A percentile compares a stretch with the other conserved stretches of the same genome.
Evolutionary conservation across 345 rosid genomes (phyloP).

Genomic region (Zanthoxylum bungeanum): DNA sequence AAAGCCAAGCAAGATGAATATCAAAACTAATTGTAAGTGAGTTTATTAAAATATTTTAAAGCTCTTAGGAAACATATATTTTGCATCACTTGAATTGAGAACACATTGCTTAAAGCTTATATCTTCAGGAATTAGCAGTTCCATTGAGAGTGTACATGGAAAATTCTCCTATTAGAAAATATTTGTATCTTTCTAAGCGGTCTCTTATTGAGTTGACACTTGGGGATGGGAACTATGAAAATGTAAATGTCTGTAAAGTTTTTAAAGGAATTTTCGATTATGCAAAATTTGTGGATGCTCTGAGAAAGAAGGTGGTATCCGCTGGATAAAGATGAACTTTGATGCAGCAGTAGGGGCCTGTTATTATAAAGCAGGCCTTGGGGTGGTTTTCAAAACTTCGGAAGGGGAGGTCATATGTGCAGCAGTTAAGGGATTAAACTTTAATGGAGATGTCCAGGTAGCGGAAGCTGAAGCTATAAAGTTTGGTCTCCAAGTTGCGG

Average conservation of each 20-base stretch:
- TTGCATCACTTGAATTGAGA: not conserved
- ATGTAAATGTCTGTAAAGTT: conserved; percentile 35
- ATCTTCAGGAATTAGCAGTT: conserved; percentile 71
- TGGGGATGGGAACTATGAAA: conserved; percentile 94
- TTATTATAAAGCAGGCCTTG: no score
- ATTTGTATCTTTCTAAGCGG: conserved; percentile 82
- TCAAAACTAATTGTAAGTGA: no score
- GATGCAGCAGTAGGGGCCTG: no score
- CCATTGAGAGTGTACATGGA: conserved; percentile 68
- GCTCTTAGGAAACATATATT: no score
- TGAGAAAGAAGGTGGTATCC: conserved; percentile 77
- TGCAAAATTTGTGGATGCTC: conserved; percentile 43
- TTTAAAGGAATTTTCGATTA: not conserved
- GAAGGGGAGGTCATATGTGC: no score
- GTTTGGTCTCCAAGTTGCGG: no score
- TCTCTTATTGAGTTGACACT: conserved; percentile 90
- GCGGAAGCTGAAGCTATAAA: no score
- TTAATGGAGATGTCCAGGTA: no score
- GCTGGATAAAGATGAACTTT: conserved; percentile 90
- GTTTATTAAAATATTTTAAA: no score
- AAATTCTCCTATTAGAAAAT: conserved; percentile 64
- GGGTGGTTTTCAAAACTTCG: no score
- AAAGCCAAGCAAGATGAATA: no score
- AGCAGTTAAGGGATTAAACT: no score
- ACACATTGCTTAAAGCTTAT: conserved; percentile 9